Percentiles rank a stretch among this genome's conserved stretches.
phyloP scores from a whole-genome alignment of 306 rosid genomes.

The Nissolia schottii region DNA sequence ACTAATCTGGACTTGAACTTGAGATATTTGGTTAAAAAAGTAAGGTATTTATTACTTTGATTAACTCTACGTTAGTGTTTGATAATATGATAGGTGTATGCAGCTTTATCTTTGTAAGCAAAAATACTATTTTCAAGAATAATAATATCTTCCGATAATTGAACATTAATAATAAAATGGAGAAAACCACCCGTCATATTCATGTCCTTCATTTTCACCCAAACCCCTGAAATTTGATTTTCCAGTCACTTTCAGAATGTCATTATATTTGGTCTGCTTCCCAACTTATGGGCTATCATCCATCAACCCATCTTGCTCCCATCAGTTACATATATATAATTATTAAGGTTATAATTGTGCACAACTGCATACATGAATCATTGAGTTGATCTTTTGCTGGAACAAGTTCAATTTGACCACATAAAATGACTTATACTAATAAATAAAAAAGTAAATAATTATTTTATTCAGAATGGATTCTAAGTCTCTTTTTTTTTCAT shows the following conservation, averaged over 20 bases:
- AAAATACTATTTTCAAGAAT: too few species aligned
- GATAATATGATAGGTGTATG: too few species aligned
- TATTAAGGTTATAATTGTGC: constrained; percentile 11
- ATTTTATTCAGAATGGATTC: background rate
- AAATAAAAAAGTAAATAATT: background rate
- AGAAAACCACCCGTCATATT: background rate
- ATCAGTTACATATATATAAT: constrained; percentile 1
- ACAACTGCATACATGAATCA: background rate
- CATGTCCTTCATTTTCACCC: background rate
- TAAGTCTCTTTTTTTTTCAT: background rate
- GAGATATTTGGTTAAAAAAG: too few species aligned
- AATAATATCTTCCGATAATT: background rate
- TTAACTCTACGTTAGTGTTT: too few species aligned
- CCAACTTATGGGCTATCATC: constrained; percentile 18
- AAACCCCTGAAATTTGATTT: constrained; percentile 1
- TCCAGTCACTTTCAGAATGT: background rate
- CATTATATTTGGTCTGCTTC: background rate
- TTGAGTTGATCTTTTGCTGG: background rate
- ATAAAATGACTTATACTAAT: background rate
- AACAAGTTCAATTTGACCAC: background rate
- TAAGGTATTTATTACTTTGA: too few species aligned
- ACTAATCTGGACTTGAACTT: too few species aligned
- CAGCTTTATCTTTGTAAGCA: too few species aligned
- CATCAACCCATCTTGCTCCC: constrained; percentile 6
- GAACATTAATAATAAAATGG: background rate